A percentile compares a stretch with the other conserved stretches of the same genome.
These are phyloP conservation scores for Rhexocercosporidium sp. DNA, from an alignment of 2,329 filamentous ascomycete genomes.

Conservation along the genomic window DNA sequence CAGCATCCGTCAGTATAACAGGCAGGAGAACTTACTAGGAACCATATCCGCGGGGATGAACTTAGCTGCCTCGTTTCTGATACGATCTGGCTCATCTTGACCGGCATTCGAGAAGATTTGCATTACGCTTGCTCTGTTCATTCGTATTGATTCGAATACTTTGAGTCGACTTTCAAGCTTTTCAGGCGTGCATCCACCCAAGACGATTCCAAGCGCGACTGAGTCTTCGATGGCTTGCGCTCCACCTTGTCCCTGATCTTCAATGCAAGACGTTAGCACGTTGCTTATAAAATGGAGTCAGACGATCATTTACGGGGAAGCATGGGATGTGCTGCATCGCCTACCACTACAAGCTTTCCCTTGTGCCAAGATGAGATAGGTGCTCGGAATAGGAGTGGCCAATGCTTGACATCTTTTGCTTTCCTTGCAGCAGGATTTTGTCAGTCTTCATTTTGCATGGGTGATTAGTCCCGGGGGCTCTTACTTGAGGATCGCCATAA, in stretches of 20 bases:
- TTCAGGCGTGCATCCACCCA: slow-evolving; percentile 47
- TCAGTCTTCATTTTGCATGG: slow-evolving; percentile 39
- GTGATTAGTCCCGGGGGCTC: slow-evolving; percentile 21
- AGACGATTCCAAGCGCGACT: slow-evolving; percentile 59
- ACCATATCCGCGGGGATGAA: slow-evolving; percentile 39
- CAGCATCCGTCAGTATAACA: not conserved
- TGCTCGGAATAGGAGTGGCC: slow-evolving; percentile 56
- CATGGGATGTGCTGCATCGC: slow-evolving; percentile 73
- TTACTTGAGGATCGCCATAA: slow-evolving; percentile 50
- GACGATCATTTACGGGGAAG: slow-evolving; percentile 53
- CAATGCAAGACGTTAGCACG: not conserved
- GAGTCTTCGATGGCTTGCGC: slow-evolving; percentile 71
- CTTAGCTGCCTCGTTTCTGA: slow-evolving; percentile 39
- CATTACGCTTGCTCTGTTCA: slow-evolving; percentile 60
- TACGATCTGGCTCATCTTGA: slow-evolving; percentile 40
- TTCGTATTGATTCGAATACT: slow-evolving; percentile 62
- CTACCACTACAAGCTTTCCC: slow-evolving; percentile 60
- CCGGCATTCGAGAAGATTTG: slow-evolving; percentile 53
- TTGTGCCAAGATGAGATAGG: slow-evolving; percentile 53
- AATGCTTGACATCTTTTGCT: slow-evolving; percentile 41
- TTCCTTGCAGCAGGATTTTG: slow-evolving; percentile 58
- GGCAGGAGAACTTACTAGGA: slow-evolving; percentile 38
- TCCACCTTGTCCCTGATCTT: slow-evolving; percentile 64
- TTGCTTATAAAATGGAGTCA: not conserved
- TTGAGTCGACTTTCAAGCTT: slow-evolving; percentile 60